Evolutionary conservation across 2,329 filamentous ascomycete genomes (phyloP).

Genomic region (Fusarium sp.): DNA sequence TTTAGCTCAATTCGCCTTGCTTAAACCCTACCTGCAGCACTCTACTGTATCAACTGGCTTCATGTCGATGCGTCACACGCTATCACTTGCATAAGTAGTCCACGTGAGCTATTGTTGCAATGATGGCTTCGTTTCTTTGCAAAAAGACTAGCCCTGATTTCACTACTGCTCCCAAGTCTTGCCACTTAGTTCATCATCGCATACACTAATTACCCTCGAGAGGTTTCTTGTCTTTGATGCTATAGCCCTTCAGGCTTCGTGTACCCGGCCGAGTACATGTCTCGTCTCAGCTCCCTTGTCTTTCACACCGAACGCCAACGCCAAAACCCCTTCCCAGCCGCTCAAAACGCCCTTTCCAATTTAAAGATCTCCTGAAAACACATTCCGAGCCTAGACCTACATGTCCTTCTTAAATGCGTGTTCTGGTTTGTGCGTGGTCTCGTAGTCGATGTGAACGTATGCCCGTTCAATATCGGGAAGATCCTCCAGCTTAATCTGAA

Average conservation of each 20-base stretch:
- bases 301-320: constrained; percentile 5
- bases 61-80: constrained; percentile 23
- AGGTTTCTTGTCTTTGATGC: constrained; percentile 8
- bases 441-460: constrained; percentile 97
- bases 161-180: neutral
- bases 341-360: constrained; percentile 11
- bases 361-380: constrained; percentile 11
- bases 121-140: constrained; percentile 3
- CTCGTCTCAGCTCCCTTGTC: constrained; percentile 26
- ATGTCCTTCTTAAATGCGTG: constrained; percentile 73
- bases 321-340: constrained; percentile 7
- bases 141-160: constrained; percentile 10
- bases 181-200: neutral
- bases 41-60: constrained; percentile 7
- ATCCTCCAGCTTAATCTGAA: constrained; percentile 94
- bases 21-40: constrained; percentile 14
- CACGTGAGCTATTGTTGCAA: constrained; percentile 29
- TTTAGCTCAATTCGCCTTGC: constrained; percentile 19
- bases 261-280: constrained; percentile 16
- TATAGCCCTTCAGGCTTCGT: neutral
- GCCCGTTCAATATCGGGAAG: constrained; percentile 92
- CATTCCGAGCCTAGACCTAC: constrained; percentile 46
- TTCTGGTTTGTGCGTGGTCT: constrained; percentile 95
- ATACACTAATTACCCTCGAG: neutral
- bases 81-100: constrained; percentile 22